A percentile compares a stretch with the other conserved stretches of the same genome.
These are phyloP conservation scores for Cladosporium halotolerans DNA, from an alignment of 2,329 filamentous ascomycete species.

Conservation along the genomic window DNA sequence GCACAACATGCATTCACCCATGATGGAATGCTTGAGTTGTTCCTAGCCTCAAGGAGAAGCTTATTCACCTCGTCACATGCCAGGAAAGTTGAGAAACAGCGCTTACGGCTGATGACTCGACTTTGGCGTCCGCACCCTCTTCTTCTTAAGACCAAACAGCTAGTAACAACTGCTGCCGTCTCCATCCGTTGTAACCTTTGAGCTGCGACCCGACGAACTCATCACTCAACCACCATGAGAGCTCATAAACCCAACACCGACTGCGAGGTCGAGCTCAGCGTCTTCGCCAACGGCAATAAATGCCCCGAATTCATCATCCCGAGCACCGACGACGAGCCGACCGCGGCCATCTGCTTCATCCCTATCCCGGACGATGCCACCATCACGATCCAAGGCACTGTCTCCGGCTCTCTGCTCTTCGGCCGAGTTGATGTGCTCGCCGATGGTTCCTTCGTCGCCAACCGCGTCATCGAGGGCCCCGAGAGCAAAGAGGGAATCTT, in stretches of 20 bases:
- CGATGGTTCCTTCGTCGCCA: conserved; percentile 32
- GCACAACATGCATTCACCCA: too few species aligned
- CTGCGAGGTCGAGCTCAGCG: conserved; percentile 26
- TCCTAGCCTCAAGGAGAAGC: too few species aligned
- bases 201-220: too few species aligned
- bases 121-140: too few species aligned
- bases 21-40: too few species aligned
- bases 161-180: too few species aligned
- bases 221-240: conserved; percentile 28
- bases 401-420: conserved; percentile 28
- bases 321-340: conserved; percentile 24
- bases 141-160: too few species aligned
- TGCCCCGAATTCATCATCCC: conserved; percentile 32
- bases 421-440: conserved; percentile 32
- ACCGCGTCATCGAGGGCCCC: conserved; percentile 18
- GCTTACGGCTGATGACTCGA: too few species aligned
- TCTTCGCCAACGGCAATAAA: conserved; percentile 21
- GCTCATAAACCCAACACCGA: conserved; percentile 30
- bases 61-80: too few species aligned
- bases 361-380: conserved; percentile 28
- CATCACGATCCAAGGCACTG: conserved; percentile 27
- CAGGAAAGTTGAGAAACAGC: too few species aligned
- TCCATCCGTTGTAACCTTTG: too few species aligned
- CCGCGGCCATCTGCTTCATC: conserved; percentile 30
- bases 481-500: conserved; percentile 13